Conservation (phyloP, 257 asterid genomes). For the Sherardia arvensis region DNA sequence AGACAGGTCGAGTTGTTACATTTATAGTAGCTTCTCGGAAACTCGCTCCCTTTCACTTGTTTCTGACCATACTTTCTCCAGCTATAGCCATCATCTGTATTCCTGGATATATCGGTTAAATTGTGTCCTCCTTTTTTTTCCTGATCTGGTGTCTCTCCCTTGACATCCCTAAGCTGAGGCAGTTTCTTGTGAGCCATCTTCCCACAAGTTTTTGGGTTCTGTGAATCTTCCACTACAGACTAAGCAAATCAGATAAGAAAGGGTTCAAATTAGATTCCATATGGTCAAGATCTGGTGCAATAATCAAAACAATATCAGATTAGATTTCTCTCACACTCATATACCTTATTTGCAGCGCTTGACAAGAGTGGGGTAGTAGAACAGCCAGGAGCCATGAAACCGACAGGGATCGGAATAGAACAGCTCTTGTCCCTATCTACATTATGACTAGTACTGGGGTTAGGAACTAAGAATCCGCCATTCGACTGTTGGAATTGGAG, state of each 20-base stretch:
- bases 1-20: slow-evolving; percentile 48
- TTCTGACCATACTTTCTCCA: slow-evolving; percentile 88
- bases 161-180: slow-evolving; percentile 10
- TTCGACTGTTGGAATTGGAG: slow-evolving; percentile 25
- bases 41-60: slow-evolving; percentile 73
- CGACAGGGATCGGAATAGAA: slow-evolving; percentile 9
- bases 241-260: slow-evolving; percentile 18
- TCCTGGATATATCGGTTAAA: slow-evolving; percentile 21
- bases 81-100: slow-evolving; percentile 52
- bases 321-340: neutral
- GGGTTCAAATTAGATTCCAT: neutral
- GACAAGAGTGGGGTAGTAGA: neutral
- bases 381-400: slow-evolving; percentile 9
- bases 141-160: slow-evolving; percentile 17
- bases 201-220: slow-evolving; percentile 11
- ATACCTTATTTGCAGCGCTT: slow-evolving; percentile 19
- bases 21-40: slow-evolving; percentile 62
- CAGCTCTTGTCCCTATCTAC: slow-evolving; percentile 9
- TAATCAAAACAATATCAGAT: neutral
- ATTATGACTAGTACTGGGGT: slow-evolving; percentile 11
- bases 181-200: slow-evolving; percentile 5
- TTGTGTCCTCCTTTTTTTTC: slow-evolving; percentile 16
- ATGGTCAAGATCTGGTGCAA: neutral
- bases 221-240: slow-evolving; percentile 15
- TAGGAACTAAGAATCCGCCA: slow-evolving; percentile 16